phyloP scores from a whole-genome alignment of 31 red algal species.

The Pterothamnion heteromorphum region DNA sequence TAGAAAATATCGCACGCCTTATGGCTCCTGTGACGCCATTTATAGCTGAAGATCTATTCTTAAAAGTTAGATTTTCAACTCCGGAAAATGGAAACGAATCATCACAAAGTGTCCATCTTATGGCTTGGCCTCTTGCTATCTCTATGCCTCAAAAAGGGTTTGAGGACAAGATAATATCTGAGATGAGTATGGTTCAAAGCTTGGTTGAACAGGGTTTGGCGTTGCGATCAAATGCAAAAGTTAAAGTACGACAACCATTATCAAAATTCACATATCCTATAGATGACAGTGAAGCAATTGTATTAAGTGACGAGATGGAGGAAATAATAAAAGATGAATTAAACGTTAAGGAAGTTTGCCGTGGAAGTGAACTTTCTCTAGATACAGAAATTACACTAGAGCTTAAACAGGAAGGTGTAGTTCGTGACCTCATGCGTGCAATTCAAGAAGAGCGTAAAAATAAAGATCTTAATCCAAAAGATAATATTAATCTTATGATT shows the following conservation, averaged over 20 bases:
- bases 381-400: background rate
- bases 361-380: background rate
- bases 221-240: background rate
- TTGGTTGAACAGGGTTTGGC: background rate
- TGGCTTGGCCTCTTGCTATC: background rate
- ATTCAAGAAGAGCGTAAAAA: background rate
- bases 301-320: background rate
- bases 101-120: background rate
- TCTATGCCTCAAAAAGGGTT: background rate
- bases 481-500: background rate
- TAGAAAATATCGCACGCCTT: background rate
- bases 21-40: conserved; percentile 18
- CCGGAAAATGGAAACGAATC: background rate
- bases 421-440: background rate
- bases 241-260: conserved; percentile 19
- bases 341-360: background rate
- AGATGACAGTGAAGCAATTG: background rate
- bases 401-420: background rate
- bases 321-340: conserved; percentile 10
- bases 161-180: background rate
- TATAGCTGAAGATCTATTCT: background rate
- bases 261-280: background rate
- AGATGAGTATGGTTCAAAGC: background rate
- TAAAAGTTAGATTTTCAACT: background rate
- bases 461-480: background rate